Evolutionary conservation across 1,284 basidiomycete genomes (phyloP), one percentile per base, ranked within the genome.

Genomic region (Austroboletus novae-zelandiae): DNA sequence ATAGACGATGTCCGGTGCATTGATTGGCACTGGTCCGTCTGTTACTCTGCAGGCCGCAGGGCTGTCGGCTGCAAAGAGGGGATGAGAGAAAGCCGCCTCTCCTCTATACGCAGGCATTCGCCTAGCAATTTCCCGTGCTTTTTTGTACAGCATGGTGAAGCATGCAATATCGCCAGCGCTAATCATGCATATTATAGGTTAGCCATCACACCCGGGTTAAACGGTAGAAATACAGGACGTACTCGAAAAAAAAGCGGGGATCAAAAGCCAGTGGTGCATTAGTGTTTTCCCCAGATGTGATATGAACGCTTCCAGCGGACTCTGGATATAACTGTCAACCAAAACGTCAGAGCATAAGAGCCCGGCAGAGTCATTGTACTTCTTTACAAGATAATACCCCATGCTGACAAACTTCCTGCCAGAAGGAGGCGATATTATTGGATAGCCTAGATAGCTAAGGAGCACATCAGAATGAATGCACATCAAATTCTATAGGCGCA

Each of bases 1-100:
- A 62, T 86, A 86, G n/a, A 67, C 58, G n/a, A 84, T 72, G 40
- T 78, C 71, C 0, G 77, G 72, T 2, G 74, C 68, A n/a, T 72
- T 58, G 5, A 77, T 61, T 1, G 69, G 58, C 1, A 74, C 74
- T 1, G 79, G 77, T 4, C 61, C 63, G 15, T 61, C 59, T 0
- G 65, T 53, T n/a, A 57, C 59, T n/a, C 61, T 54, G n/a, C 65
- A 62, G 0, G 66, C 66, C 1, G 80, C 82, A 1, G 63, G 50
- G 40, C 79, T 79, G 8, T 65, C 71, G 4, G 63, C 58, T 6
- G 73, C 55, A 61, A 84, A 85, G 5, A 51, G 47, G 1, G 83
- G 82, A 53, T 84, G 77, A 5, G 59, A 62, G 3, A 58, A 50
- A 1, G 60, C 48, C 6, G 71, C 61, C 55, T 84, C 83, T 6